Evolutionary conservation across 768 basidiomycete genomes (phyloP).

Genomic region (Heimioporus sp.): DNA sequence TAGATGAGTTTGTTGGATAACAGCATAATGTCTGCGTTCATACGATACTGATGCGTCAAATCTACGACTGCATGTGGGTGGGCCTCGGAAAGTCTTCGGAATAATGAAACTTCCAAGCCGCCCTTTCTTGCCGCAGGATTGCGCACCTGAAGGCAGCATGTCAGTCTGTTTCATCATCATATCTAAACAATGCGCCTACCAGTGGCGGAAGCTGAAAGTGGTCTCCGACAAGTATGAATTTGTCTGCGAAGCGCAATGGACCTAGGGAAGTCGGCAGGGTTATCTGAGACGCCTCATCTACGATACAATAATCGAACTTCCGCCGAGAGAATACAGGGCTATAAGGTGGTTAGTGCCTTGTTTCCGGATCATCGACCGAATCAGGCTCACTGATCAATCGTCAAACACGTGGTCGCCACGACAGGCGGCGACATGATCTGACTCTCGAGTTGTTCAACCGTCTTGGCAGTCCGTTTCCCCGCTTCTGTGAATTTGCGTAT

Average conservation of each 20-base stretch:
- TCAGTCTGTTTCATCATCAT: not conserved
- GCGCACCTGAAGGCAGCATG: constrained; percentile 58
- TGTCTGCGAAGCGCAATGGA: constrained; percentile 85
- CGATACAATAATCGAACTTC: constrained; percentile 93
- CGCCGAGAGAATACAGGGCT: constrained; percentile 85
- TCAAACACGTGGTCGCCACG: constrained; percentile 93
- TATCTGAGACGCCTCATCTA: constrained; percentile 98
- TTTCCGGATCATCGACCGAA: not conserved
- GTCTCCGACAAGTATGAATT: constrained; percentile 93
- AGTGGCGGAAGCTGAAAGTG: constrained; percentile 97
- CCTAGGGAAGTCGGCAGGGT: constrained; percentile 95
- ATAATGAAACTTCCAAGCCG: constrained; percentile 88
- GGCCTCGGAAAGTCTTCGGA: constrained; percentile 82
- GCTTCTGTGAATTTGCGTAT: constrained; percentile 70
- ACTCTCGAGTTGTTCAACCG: constrained; percentile 79
- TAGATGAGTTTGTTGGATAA: constrained; percentile 90
- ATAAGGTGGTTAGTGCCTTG: constrained; percentile 8
- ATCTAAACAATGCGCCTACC: constrained; percentile 40
- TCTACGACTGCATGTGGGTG: constrained; percentile 87
- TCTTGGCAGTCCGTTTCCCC: constrained; percentile 51
- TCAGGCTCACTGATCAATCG: constrained; percentile 83
- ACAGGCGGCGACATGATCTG: constrained; percentile 87
- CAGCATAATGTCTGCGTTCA: constrained; percentile 95
- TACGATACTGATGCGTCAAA: constrained; percentile 87
- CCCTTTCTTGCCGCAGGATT: constrained; percentile 76